Evolutionary conservation across 768 basidiomycete species (phyloP).

Genomic region (Lactarius pseudohatsudake): DNA sequence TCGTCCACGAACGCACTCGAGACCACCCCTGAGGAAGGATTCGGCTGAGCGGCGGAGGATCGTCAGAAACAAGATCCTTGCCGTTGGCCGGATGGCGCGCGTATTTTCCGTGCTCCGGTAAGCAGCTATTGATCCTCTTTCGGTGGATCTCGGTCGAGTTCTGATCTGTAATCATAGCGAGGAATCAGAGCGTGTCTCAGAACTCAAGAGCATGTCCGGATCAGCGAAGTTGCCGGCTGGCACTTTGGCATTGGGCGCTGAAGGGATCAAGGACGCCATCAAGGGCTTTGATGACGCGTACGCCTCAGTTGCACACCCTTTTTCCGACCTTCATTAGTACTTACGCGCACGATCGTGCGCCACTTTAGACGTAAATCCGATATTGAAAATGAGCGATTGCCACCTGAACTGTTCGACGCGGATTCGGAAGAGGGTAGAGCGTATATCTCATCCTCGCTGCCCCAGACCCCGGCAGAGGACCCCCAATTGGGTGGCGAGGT

Average conservation of each 20-base stretch:
- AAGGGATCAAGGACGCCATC: constrained; percentile 95
- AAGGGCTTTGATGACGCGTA: constrained; percentile 94
- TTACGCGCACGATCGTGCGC: constrained; percentile 8
- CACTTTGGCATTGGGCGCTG: constrained; percentile 81
- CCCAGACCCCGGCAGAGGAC: constrained; percentile 56
- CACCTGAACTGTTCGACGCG: constrained; percentile 90
- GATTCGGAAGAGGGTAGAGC: constrained; percentile 69
- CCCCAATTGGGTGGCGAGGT: constrained; percentile 31
- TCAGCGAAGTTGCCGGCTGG: constrained; percentile 78
- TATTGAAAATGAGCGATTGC: constrained; percentile 98
- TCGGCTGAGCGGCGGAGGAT: constrained; percentile 75
- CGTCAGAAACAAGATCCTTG: constrained; percentile 99
- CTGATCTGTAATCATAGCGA: constrained; percentile 55
- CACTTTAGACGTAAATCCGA: constrained; percentile 83
- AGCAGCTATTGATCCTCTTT: constrained; percentile 32
- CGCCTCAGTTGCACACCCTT: constrained; percentile 38
- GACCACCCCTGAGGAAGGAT: constrained; percentile 44
- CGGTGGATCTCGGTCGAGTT: not conserved
- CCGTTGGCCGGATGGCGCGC: constrained; percentile 93
- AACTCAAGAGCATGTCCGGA: constrained; percentile 89
- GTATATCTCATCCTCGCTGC: constrained; percentile 46
- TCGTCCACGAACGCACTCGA: constrained; percentile 32
- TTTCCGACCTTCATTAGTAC: not conserved
- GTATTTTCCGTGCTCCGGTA: constrained; percentile 95
- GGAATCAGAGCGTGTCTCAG: constrained; percentile 96